Percentiles rank a stretch among this genome's conserved stretches.
phyloP scores from a whole-genome alignment of 345 rosid species.

The Populus davidiana region DNA sequence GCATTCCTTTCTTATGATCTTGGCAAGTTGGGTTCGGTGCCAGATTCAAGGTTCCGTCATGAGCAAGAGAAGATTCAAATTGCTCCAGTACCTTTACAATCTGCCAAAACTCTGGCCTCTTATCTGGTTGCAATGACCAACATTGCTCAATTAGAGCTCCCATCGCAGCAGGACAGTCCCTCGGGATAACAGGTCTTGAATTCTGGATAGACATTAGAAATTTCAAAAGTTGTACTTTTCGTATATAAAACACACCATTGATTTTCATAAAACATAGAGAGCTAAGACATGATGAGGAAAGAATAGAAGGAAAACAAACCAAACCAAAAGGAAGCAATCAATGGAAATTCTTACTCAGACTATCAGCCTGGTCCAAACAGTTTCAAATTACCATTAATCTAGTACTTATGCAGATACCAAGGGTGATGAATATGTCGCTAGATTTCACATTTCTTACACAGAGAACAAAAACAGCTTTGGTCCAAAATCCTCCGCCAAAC shows the following conservation, averaged over 20 bases:
- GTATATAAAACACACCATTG: not conserved
- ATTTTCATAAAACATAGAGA: not conserved
- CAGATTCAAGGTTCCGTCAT: conserved; percentile 64
- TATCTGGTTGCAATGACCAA: conserved; percentile 81
- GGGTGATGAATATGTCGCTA: not conserved
- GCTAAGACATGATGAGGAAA: not conserved
- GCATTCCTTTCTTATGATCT: conserved; percentile 79
- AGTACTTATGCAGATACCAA: not conserved
- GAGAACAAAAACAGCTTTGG: not conserved
- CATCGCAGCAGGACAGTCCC: conserved; percentile 69
- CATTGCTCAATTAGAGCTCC: conserved; percentile 87
- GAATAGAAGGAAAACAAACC: not conserved
- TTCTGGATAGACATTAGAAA: conserved; percentile 43
- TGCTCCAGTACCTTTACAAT: conserved; percentile 84
- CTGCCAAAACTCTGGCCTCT: conserved; percentile 96
- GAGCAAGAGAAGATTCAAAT: conserved; percentile 58
- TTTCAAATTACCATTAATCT: not conserved
- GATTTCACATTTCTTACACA: not conserved
- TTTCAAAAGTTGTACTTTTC: not conserved
- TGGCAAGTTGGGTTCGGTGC: conserved; percentile 40
- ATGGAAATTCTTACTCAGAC: not conserved
- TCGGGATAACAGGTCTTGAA: conserved; percentile 74
- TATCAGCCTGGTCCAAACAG: not conserved
- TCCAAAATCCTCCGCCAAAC: not conserved
- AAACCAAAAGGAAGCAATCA: not conserved